These are phyloP conservation scores for Nakaseomyces nivariensis DNA, from an alignment of 1,139 yeast species.

Conservation along the genomic window DNA sequence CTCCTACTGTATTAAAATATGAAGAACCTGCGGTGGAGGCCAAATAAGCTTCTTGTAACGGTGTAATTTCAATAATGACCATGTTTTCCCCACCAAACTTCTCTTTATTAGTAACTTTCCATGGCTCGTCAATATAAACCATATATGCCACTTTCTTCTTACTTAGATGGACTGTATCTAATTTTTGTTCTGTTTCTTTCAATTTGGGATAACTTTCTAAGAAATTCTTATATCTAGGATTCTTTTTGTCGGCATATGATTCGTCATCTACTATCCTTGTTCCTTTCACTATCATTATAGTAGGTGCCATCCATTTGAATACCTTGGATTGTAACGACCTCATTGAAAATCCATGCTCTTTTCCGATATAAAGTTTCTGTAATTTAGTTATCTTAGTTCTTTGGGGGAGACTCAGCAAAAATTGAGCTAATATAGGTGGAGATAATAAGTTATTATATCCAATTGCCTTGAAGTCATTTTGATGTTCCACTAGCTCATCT, in stretches of 20 bases:
- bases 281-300: constrained; percentile 63
- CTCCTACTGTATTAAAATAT: constrained; percentile 58
- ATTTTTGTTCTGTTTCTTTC: constrained; percentile 29
- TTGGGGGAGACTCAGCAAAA: constrained; percentile 26
- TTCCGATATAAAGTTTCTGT: constrained; percentile 60
- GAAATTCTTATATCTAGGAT: constrained; percentile 44
- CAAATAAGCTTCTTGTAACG: constrained; percentile 49
- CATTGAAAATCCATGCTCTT: constrained; percentile 74
- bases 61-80: constrained; percentile 52
- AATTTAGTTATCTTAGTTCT: constrained; percentile 36
- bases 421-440: constrained; percentile 28
- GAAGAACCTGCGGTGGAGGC: constrained; percentile 31
- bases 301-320: constrained; percentile 86
- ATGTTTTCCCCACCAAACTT: constrained; percentile 57
- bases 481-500: constrained; percentile 12
- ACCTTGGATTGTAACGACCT: constrained; percentile 75
- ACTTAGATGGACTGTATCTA: constrained; percentile 15
- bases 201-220: constrained; percentile 43
- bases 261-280: constrained; percentile 39
- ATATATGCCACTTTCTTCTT: constrained; percentile 47
- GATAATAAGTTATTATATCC: constrained; percentile 26
- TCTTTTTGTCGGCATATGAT: constrained; percentile 26
- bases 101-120: constrained; percentile 65
- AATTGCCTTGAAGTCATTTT: constrained; percentile 1
- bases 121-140: constrained; percentile 55